Evolutionary conservation across 2,329 filamentous ascomycete species (phyloP), one percentile per base, ranked within the genome.

Genomic region (Lasiodiplodia hormozganensis): DNA sequence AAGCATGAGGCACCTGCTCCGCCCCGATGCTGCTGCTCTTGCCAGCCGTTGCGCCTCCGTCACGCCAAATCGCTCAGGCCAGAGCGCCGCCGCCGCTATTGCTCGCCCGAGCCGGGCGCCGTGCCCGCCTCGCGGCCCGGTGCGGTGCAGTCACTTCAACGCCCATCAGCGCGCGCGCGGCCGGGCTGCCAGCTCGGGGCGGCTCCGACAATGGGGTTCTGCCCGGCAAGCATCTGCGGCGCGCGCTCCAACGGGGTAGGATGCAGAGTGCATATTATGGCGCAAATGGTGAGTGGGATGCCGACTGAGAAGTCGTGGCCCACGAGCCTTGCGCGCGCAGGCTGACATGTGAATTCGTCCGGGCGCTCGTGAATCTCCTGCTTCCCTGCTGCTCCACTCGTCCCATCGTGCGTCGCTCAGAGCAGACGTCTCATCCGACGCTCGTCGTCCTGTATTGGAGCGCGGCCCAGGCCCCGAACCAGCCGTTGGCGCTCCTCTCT

Each of bases 321-420:
- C 58, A 25, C 25, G 58, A 31, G 57, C 34, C 21, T 4, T 8
- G 34, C 21, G 31, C 4, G 57, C 14, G 60, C 25, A 3, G 58
- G 40, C 43, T 62, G 58, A 52, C 60, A 64, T 64, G 60, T 64
- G 60, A 64, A 64, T 47, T 47, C 40, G 57, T 62, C 57, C 57
- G 57, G 47, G 57, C 3, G 58, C 43, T 38, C 40, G 58, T 31
- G 58, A n/a, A 38, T 64, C 60, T 51, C 40, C 56, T 47, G 36
- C 57, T 60, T 47, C 57, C 57, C 57, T 60, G 36, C 58, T 52
- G 60, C 60, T 64, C 47, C 43, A 64, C 60, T 36, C 58, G 28
- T 34, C 38, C 21, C 16, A 31, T 21, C 31, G 31, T 21, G 54
- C 54, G 2, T 6, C 34, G 2, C 8, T 4, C 34, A 34, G 43